Evolutionary conservation across 768 basidiomycete species (phyloP), one percentile per base, ranked within the genome.

Genomic region (Suillus clintonianus): DNA sequence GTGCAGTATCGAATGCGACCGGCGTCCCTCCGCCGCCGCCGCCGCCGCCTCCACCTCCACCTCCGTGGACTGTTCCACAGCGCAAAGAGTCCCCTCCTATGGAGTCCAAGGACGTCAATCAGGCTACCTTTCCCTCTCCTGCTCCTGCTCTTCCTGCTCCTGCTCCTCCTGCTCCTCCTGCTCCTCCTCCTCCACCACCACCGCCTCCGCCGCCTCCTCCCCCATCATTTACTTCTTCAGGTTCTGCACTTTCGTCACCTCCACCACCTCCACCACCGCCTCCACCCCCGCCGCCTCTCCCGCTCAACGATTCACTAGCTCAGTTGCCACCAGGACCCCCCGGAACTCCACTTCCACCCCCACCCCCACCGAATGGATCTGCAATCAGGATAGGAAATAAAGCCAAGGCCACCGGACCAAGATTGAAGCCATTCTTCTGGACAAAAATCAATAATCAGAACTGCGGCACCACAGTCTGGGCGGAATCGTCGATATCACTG

Each of bases 401-500:
- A 59, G 64, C 69, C 27, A 82, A 78, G 65, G 65, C 72, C 9
- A 67, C 70, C 30, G 80, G 79, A 14, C 86, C 88, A n/a, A 83
- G 84, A 54, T 73, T 93, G 59, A 90, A 91, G 74, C 92, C 95
- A 2, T 95, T 97, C 79, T 94, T 94, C 74, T 97, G 95, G 95
- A 90, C 87, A 66, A 96, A 97, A 68, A 65, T 95, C 5, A 77
- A 82, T n/a, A 72, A 71, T 14, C 67, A 79, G 8, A 71, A 77
- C 6, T 67, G 83, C 5, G 65, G 68, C 4, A 69, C 82, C 8
- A 91, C 91, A 1, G 82, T 98, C 11, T 98, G 94, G 93, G 81
- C 79, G 58, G 89, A 91, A 34, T 64, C 85, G 11, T 69, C 76
- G 4, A n/a, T 72, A 0, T 70, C 75, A 14, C 66, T 83, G 1